Conservation (phyloP, 768 basidiomycete genomes). For the Pulveroboletus sp. region DNA sequence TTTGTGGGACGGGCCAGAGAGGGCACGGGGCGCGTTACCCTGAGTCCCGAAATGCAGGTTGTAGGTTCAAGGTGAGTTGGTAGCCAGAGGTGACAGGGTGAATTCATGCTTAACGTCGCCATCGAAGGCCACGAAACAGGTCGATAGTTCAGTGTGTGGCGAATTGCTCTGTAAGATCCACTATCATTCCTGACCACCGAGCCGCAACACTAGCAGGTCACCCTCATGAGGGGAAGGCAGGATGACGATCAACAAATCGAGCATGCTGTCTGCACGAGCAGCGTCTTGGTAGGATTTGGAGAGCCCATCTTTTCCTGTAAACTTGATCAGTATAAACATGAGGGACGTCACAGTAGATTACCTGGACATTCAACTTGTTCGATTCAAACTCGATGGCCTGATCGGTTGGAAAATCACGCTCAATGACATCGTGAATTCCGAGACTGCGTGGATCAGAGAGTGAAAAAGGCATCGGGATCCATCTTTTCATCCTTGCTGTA, state of each 20-base stretch:
- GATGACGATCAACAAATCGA: conserved; percentile 49
- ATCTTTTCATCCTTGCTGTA: conserved; percentile 50
- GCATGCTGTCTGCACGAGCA: conserved; percentile 41
- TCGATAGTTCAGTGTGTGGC: background rate
- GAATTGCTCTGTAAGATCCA: conserved; percentile 34
- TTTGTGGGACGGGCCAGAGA: conserved; percentile 1
- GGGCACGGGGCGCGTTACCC: background rate
- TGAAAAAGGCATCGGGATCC: conserved; percentile 34
- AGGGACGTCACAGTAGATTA: conserved; percentile 7
- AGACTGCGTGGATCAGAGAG: conserved; percentile 31
- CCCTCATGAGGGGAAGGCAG: conserved; percentile 47
- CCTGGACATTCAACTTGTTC: conserved; percentile 50
- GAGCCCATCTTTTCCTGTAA: conserved; percentile 33
- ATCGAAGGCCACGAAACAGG: conserved; percentile 41
- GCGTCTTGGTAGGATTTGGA: conserved; percentile 54
- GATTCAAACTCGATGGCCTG: conserved; percentile 35
- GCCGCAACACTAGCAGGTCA: conserved; percentile 39
- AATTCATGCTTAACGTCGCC: conserved; percentile 46
- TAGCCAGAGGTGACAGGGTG: conserved; percentile 37
- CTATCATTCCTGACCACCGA: conserved; percentile 31
- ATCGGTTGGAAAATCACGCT: conserved; percentile 11
- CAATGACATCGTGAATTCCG: conserved; percentile 23
- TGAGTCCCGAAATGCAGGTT: conserved; percentile 33
- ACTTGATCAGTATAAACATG: background rate
- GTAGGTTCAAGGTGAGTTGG: conserved; percentile 42